phyloP scores from a whole-genome alignment of 2,329 filamentous ascomycete genomes.

The Scedosporium aurantiacum region DNA sequence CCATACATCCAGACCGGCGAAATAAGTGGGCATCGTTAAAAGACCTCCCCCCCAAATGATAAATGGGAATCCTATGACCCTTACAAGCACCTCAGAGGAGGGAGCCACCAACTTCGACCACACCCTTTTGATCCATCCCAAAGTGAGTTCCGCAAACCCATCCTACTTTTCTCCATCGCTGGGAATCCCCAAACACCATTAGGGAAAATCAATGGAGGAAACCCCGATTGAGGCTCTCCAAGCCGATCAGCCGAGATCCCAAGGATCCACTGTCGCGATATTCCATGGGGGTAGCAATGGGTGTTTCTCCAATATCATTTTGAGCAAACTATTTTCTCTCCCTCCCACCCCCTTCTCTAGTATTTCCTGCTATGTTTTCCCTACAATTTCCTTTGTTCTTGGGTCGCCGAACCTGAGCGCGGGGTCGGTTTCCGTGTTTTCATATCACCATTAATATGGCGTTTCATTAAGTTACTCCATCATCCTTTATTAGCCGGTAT shows the following conservation, averaged over 20 bases:
- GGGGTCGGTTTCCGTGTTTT: conserved; percentile 4
- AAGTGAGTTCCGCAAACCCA: neutral
- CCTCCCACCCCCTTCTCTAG: neutral
- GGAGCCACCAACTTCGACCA: neutral
- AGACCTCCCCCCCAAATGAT: neutral
- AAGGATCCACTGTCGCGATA: neutral
- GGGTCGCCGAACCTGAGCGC: conserved; percentile 3
- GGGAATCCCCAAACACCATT: neutral
- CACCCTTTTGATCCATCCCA: neutral
- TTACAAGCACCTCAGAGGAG: neutral
- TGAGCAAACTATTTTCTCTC: neutral
- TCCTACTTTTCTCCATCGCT: neutral
- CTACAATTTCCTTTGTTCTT: neutral
- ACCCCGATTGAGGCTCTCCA: neutral
- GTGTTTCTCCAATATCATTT: neutral
- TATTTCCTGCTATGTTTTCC: neutral
- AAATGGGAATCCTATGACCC: neutral
- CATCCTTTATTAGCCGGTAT: conserved; percentile 4
- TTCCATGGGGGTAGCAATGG: neutral
- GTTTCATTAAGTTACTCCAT: conserved; percentile 1
- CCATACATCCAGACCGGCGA: neutral
- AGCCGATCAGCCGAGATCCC: neutral
- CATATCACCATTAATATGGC: conserved; percentile 6
- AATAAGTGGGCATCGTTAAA: neutral
- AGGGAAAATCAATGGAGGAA: neutral